A percentile compares a stretch with the other conserved stretches of the same genome.
phyloP scores from a whole-genome alignment of 495 filamentous ascomycete genomes.

The Aspergillus affinis region DNA sequence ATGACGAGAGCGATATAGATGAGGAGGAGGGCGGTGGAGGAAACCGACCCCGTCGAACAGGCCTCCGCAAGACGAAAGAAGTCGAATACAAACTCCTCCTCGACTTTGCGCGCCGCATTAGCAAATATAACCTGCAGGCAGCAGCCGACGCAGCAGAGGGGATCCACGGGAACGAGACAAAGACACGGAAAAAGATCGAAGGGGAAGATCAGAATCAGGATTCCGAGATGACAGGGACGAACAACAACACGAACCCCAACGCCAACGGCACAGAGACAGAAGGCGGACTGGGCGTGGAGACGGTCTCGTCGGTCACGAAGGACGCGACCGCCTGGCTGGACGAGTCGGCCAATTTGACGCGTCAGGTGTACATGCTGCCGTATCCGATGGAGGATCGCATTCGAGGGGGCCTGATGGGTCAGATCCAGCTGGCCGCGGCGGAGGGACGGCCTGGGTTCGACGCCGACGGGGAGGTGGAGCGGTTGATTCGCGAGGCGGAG shows the following conservation, averaged over 20 bases:
- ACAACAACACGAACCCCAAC: conserved; percentile 2
- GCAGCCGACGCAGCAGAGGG: conserved; percentile 44
- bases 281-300: conserved; percentile 17
- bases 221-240: conserved; percentile 32
- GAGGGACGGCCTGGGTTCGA: conserved; percentile 31
- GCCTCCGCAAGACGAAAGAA: conserved; percentile 27
- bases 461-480: conserved; percentile 42
- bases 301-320: conserved; percentile 43
- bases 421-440: conserved; percentile 40
- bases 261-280: conserved; percentile 7
- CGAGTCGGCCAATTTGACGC: conserved; percentile 42
- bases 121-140: conserved; percentile 49
- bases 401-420: conserved; percentile 49
- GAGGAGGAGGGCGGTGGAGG: conserved; percentile 14
- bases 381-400: conserved; percentile 51
- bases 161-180: background rate
- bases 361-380: conserved; percentile 47
- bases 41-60: background rate
- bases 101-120: conserved; percentile 48
- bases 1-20: conserved; percentile 25
- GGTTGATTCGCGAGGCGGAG: conserved; percentile 43
- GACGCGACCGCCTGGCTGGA: conserved; percentile 48
- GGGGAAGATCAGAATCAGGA: conserved; percentile 23
- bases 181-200: background rate
- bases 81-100: conserved; percentile 46